These are phyloP conservation scores for Darksidea phi DNA, from an alignment of 495 filamentous ascomycete species.

Conservation along the genomic window DNA sequence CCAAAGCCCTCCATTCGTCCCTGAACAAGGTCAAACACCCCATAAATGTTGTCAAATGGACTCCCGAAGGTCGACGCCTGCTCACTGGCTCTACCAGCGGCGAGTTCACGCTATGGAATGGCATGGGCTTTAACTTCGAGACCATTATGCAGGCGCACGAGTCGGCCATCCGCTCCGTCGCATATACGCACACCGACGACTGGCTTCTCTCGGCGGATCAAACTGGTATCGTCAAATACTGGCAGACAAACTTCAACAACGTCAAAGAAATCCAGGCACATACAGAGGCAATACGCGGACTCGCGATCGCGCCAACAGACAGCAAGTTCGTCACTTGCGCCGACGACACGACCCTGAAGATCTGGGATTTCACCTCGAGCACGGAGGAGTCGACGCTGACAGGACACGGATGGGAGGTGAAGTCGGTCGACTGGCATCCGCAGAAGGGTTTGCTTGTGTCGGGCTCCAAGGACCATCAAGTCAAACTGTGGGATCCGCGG, in stretches of 20 bases:
- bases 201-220: slow-evolving; percentile 97
- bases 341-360: slow-evolving; percentile 88
- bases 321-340: slow-evolving; percentile 93
- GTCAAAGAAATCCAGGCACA: slow-evolving; percentile 93
- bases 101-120: slow-evolving; percentile 98
- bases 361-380: slow-evolving; percentile 92
- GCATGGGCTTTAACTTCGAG: slow-evolving; percentile 98
- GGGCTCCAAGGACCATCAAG: slow-evolving; percentile 93
- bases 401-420: slow-evolving; percentile 95
- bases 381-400: slow-evolving; percentile 74
- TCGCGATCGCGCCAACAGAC: slow-evolving; percentile 92
- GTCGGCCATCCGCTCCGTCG: slow-evolving; percentile 79
- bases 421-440: slow-evolving; percentile 95
- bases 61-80: slow-evolving; percentile 86
- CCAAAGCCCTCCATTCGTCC: slow-evolving; percentile 88
- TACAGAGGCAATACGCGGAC: slow-evolving; percentile 79
- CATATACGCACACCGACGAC: slow-evolving; percentile 91
- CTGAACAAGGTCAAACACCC: slow-evolving; percentile 97
- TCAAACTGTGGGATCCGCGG: slow-evolving; percentile 96
- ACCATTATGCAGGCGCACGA: slow-evolving; percentile 99
- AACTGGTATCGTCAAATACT: slow-evolving; percentile 94
- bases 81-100: slow-evolving; percentile 93
- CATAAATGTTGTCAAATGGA: slow-evolving; percentile 97
- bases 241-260: slow-evolving; percentile 99
- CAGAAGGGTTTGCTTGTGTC: slow-evolving; percentile 92